Percentiles rank a stretch among this genome's conserved stretches.
phyloP scores from a whole-genome alignment of 306 rosid genomes.

The Pueraria montana region DNA sequence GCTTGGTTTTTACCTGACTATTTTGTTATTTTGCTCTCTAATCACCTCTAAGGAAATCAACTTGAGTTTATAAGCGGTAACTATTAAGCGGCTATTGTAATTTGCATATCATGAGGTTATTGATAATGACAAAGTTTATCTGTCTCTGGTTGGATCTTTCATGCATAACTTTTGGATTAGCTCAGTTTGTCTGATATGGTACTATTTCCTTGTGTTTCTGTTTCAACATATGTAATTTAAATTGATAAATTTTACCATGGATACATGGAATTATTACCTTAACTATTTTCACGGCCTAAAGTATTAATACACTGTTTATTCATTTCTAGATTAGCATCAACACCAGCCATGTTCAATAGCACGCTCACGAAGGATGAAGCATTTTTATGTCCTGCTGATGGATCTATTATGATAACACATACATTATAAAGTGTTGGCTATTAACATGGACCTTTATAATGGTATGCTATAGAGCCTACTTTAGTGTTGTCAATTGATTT shows the following conservation, averaged over 20 bases:
- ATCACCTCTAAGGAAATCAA: conserved; percentile 1
- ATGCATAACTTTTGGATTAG: conserved; percentile 21
- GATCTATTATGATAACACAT: conserved; percentile 96
- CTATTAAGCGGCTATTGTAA: not conserved
- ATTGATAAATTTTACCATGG: conserved; percentile 25
- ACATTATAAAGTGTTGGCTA: not conserved
- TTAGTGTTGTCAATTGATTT: too few relatives aligned
- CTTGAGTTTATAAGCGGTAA: not conserved
- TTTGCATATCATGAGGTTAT: conserved; percentile 13
- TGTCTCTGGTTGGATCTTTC: conserved; percentile 25
- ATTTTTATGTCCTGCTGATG: conserved; percentile 79
- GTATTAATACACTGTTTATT: conserved; percentile 40
- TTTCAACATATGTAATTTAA: conserved; percentile 21
- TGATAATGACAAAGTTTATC: too few relatives aligned
- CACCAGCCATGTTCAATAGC: conserved; percentile 97
- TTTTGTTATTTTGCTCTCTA: not conserved
- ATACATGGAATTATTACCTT: conserved; percentile 8
- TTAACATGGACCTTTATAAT: too few relatives aligned
- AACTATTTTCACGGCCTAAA: conserved; percentile 30
- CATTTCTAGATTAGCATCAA: conserved; percentile 83
- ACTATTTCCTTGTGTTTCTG: too few relatives aligned
- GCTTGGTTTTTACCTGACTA: not conserved
- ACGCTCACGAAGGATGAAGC: conserved; percentile 74
- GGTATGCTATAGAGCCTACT: too few relatives aligned
- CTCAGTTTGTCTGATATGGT: conserved; percentile 17